phyloP scores from a whole-genome alignment of 345 rosid genomes.

The Orychophragmus violaceus region DNA sequence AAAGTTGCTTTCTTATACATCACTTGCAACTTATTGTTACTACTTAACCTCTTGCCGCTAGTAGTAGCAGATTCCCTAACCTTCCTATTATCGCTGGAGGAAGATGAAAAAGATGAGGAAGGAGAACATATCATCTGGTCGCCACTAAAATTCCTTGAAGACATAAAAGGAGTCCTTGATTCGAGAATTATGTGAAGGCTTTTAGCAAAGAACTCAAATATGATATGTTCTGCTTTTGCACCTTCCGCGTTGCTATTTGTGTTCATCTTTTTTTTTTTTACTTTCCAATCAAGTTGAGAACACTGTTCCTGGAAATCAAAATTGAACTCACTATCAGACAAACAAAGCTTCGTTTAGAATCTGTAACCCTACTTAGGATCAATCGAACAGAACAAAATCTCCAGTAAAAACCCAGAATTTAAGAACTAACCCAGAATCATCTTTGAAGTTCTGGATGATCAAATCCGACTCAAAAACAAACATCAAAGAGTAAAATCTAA shows the following conservation, averaged over 20 bases:
- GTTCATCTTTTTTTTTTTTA: slow-evolving; percentile 31
- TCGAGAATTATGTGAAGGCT: too few relatives aligned
- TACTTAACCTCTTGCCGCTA: slow-evolving; percentile 52
- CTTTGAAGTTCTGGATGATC: neutral
- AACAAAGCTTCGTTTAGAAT: neutral
- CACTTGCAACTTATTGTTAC: slow-evolving; percentile 42
- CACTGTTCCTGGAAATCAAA: slow-evolving; percentile 20
- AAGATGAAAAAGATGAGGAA: slow-evolving; percentile 73
- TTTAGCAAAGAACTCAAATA: too few relatives aligned
- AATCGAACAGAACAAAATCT: too few relatives aligned
- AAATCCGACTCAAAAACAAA: slow-evolving; percentile 2
- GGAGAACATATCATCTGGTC: slow-evolving; percentile 73
- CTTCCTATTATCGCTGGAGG: slow-evolving; percentile 65
- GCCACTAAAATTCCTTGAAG: too few relatives aligned
- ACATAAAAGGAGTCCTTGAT: too few relatives aligned
- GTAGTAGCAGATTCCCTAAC: slow-evolving; percentile 45
- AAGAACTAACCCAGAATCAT: slow-evolving; percentile 2
- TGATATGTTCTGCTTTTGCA: too few relatives aligned
- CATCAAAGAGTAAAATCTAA: neutral
- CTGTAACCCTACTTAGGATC: neutral
- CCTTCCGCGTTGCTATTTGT: slow-evolving; percentile 51
- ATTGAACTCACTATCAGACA: neutral
- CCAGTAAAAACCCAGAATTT: neutral
- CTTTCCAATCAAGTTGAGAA: too few relatives aligned
- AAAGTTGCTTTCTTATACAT: slow-evolving; percentile 73